Base-by-base conservation (phyloP, 257 asterid genomes). In the Echites panduratus region DNA sequence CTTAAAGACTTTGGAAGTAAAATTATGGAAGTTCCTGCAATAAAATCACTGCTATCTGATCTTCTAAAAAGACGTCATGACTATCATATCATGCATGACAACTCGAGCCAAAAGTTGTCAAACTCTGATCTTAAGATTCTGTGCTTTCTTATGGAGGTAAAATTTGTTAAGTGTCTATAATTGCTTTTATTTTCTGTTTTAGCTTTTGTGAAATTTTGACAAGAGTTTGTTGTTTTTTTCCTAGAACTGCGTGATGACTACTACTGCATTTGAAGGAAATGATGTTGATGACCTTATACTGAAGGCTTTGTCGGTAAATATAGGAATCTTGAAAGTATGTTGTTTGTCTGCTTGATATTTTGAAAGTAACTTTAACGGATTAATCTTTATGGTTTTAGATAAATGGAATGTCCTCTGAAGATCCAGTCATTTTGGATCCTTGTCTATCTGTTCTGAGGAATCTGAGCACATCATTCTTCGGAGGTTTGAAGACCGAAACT, bases 121-220 rank as follows among this genome's bases (percentile, higher is more conserved):
- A 83, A 77, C 67, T 79, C 24, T 78, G 99, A 95, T 80, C 85
- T 89, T 73, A 81, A 81, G 75, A 81, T 84, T 70, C 78, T 90
- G 73, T 91, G 95, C 82, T 87, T 91, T 76, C 79, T 95, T 56
- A 81, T 95, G 73, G 97, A 95, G 93, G 99, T 95, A 79, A 70
- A 53, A 41, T 73, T 77, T 59, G 43, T 54, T 41, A 63, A 41
- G 38, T 54, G 16, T 80, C 38, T 76, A 52, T 68, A 4, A 9
- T 20, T 16, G 4, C 77, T 44, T 27, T 32, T 7, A 53, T 72
- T 75, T 70, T 40, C 59, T 64, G 45, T 73, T 49, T 66, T 71
- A 38, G 29, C 24, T 44, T 67, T 64, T 67, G 52, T 77, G 44
- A 57, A 20, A 27, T 68, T 57, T 44, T 43, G 5, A 69, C 22